Evolutionary conservation across 495 filamentous ascomycete species (phyloP), one percentile per base, ranked within the genome.

Genomic region (Pyronema omphalodes): DNA sequence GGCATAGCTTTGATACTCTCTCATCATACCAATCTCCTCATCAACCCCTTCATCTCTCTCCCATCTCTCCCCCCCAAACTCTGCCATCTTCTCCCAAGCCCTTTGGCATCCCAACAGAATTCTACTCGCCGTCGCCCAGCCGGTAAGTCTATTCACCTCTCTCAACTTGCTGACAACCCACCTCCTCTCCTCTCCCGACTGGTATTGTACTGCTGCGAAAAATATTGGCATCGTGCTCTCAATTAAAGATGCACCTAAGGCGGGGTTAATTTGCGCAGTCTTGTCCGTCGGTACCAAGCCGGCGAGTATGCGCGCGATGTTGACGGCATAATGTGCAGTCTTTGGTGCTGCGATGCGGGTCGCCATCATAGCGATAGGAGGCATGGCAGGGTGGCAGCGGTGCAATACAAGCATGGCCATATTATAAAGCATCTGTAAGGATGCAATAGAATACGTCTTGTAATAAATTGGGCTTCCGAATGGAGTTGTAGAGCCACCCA

Each of bases 361-460:
- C 6, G 88, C 85, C 40, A 84, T 73, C 79, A 93, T 89, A 52
- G 87, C 81, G n/a, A 86, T 76, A 0, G 89, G 86, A 5, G 87
- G 91, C 88, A 95, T 94, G 1, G 74, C 77, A 0, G 91, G 91
- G 57, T 94, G 87, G 0, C 82, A 69, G 37, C 91, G 75, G 48
- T 86, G 69, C 17, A 86, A 74, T 45, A 89, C 70, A 48, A 98
- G 87, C 29, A 85, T 73, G 2, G 79, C 80, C 66, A 84, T 83
- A 68, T 88, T 83, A 64, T 82, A 94, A 51, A 85, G 80, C 60
- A 78, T 80, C 81, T 86, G 89, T 17, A 96, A 73, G 37, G 83
- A 81, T 11, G 82, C 83, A 59, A 95, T 91, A 18, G 79, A 80
- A 66, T 86, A 86, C 1, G 84, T 87, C 39, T 87, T 78, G 66